These are phyloP conservation scores for Phtheirospermum japonicum DNA, from an alignment of 257 asterid genomes.

Conservation along the genomic window DNA sequence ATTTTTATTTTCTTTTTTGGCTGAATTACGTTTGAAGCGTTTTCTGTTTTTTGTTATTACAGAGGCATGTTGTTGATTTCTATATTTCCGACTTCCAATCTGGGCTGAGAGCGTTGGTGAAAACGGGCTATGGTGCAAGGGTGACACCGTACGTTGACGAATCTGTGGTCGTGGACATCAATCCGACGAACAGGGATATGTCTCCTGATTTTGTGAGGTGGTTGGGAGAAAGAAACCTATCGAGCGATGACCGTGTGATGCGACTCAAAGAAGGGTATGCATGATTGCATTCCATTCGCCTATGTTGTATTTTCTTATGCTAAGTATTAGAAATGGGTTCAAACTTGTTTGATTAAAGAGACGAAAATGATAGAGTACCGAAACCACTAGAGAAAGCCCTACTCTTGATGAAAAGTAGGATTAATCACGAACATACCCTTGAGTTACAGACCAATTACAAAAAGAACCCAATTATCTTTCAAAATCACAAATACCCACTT, in stretches of 20 bases:
- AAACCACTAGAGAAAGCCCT: not conserved
- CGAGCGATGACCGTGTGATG: conserved; percentile 63
- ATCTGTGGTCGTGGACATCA: conserved; percentile 53
- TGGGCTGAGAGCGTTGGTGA: conserved; percentile 64
- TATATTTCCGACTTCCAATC: conserved; percentile 68
- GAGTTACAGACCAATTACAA: not conserved
- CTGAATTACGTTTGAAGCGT: no score
- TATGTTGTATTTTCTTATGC: not conserved
- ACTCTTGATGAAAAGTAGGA: not conserved
- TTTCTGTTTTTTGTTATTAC: conserved; percentile 11
- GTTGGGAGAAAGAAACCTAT: conserved; percentile 58
- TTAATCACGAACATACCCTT: not conserved
- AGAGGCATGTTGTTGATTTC: conserved; percentile 67
- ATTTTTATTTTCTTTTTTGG: not conserved
- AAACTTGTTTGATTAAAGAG: not conserved
- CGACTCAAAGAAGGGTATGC: conserved; percentile 72
- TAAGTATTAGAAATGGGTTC: not conserved
- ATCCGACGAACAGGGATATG: conserved; percentile 51
- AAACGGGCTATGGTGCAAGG: conserved; percentile 57
- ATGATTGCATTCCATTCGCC: conserved; percentile 20
- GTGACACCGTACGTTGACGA: conserved; percentile 64
- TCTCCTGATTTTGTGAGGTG: conserved; percentile 56
- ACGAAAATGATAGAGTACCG: not conserved
- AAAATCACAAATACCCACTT: not conserved
- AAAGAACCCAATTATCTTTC: not conserved